These are phyloP conservation scores for Copromyces sp. DNA, from an alignment of 495 filamentous ascomycete genomes.

Conservation along the genomic window DNA sequence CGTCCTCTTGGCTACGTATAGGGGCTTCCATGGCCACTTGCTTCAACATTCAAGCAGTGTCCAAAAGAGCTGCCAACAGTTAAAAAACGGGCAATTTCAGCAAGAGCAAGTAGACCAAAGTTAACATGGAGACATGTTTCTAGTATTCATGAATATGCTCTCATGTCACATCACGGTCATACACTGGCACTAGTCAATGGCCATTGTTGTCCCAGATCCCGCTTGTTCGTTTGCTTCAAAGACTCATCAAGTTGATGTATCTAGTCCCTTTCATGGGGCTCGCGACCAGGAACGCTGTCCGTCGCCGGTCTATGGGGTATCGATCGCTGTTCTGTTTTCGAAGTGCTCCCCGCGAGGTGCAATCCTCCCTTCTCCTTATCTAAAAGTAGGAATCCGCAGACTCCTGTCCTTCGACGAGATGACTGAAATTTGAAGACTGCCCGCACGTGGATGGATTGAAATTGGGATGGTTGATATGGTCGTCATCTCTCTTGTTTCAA, in stretches of 20 bases:
- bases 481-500: conserved; percentile 12
- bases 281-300: background rate
- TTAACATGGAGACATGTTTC: background rate
- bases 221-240: background rate
- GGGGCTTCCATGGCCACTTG: background rate
- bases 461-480: conserved; percentile 1
- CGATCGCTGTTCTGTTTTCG: background rate
- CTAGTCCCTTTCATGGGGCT: background rate
- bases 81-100: background rate
- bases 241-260: background rate
- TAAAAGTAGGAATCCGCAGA: background rate
- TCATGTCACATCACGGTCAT: background rate
- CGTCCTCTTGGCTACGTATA: background rate
- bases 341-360: background rate
- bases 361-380: background rate
- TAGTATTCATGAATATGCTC: background rate
- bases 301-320: background rate
- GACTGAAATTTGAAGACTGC: background rate
- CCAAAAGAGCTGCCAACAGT: background rate
- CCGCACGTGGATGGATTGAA: background rate
- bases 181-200: background rate
- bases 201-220: background rate
- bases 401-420: background rate
- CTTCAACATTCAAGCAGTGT: background rate
- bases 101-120: background rate